Percentiles rank a stretch among this genome's conserved stretches.
Evolutionary conservation across 2,329 filamentous ascomycete genomes (phyloP).

Genomic region (Boeremia exigua): DNA sequence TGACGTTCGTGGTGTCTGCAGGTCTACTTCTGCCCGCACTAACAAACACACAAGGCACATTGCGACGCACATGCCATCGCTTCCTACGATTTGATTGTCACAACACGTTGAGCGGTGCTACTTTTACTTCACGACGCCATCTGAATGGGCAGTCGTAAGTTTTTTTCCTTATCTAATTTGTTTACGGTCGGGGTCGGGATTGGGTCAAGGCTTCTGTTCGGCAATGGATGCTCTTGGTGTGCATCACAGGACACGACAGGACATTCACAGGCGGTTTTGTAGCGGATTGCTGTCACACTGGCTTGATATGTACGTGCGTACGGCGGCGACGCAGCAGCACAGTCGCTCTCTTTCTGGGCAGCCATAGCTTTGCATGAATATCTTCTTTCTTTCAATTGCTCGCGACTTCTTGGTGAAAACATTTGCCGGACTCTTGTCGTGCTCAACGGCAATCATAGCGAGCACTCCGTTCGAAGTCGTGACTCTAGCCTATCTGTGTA

Average conservation of each 20-base stretch:
- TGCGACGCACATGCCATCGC: background rate
- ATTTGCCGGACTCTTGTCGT: too few relatives aligned
- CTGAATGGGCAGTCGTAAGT: background rate
- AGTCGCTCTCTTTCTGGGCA: too few relatives aligned
- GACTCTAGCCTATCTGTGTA: too few relatives aligned
- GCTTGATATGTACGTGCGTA: too few relatives aligned
- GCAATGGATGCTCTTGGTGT: background rate
- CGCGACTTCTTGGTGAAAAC: too few relatives aligned
- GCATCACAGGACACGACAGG: background rate
- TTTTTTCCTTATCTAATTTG: background rate
- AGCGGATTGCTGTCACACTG: too few relatives aligned
- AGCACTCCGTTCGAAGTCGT: too few relatives aligned
- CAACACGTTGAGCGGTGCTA: background rate
- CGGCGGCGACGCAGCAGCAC: too few relatives aligned
- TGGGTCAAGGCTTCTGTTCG: background rate
- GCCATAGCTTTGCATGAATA: too few relatives aligned
- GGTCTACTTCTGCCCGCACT: background rate
- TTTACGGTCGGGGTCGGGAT: background rate
- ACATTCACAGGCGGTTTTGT: too few relatives aligned
- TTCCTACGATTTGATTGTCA: background rate
- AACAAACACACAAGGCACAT: background rate
- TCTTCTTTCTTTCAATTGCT: too few relatives aligned
- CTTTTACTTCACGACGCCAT: background rate
- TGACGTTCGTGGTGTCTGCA: background rate
- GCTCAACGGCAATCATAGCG: too few relatives aligned